phyloP scores from a whole-genome alignment of 2,329 filamentous ascomycete species.

The Akanthomyces uredinophilus region DNA sequence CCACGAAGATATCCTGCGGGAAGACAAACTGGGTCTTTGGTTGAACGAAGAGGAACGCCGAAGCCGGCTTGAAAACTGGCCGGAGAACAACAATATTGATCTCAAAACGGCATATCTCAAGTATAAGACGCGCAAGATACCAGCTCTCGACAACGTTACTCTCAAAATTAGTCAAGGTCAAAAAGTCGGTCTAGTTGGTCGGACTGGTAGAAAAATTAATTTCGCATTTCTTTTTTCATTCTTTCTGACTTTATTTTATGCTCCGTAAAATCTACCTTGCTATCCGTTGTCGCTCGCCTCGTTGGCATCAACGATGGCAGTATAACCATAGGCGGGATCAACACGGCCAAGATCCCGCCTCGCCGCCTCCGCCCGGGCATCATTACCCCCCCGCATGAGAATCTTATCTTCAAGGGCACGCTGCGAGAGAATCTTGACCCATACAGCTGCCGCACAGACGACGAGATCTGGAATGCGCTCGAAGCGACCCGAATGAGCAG shows the following conservation, averaged over 20 bases:
- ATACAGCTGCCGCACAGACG: background rate
- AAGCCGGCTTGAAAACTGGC: background rate
- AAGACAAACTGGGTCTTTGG: background rate
- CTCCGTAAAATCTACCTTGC: constrained; percentile 10
- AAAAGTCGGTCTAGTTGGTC: constrained; percentile 8
- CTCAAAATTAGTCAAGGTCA: background rate
- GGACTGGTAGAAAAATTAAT: background rate
- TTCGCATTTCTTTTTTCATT: too few species aligned
- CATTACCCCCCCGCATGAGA: constrained; percentile 10
- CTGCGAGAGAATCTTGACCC: constrained; percentile 12
- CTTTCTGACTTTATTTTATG: background rate
- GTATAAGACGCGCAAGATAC: constrained; percentile 3
- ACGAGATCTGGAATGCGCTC: constrained; percentile 4
- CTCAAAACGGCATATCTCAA: background rate
- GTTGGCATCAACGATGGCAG: constrained; percentile 6
- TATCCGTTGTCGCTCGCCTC: constrained; percentile 4
- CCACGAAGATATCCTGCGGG: constrained; percentile 2
- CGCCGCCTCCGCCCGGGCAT: constrained; percentile 1
- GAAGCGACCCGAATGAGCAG: constrained; percentile 1
- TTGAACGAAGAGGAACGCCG: background rate
- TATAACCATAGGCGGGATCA: background rate
- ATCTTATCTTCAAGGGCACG: constrained; percentile 3
- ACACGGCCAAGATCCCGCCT: background rate
- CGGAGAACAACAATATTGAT: background rate
- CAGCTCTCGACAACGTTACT: background rate